Conservation (phyloP, 768 basidiomycete genomes). For the Collybia mongolica region DNA sequence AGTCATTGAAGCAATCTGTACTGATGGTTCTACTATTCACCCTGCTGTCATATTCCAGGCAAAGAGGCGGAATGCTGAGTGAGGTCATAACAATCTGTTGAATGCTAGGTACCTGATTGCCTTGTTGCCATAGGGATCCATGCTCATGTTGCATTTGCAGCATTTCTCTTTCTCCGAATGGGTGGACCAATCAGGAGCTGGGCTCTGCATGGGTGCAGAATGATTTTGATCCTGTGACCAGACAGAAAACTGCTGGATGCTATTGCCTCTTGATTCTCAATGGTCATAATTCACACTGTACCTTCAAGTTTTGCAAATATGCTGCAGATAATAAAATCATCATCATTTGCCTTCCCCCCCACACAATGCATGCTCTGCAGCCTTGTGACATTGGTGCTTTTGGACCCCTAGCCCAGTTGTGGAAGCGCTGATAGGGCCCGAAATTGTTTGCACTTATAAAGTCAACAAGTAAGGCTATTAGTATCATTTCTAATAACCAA, state of each 20-base stretch:
- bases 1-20: constrained; percentile 39
- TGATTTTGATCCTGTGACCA: constrained; percentile 27
- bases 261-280: constrained; percentile 32
- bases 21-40: constrained; percentile 35
- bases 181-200: constrained; percentile 38
- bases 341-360: too few relatives aligned
- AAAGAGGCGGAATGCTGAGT: constrained; percentile 17
- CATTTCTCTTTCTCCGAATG: constrained; percentile 30
- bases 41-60: constrained; percentile 39
- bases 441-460: too few relatives aligned
- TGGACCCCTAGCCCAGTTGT: constrained; percentile 23
- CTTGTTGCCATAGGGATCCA: neutral
- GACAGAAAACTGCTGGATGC: constrained; percentile 8
- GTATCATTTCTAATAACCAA: too few relatives aligned
- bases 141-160: constrained; percentile 15
- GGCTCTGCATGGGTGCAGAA: constrained; percentile 28
- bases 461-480: too few relatives aligned
- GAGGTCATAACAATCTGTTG: constrained; percentile 21
- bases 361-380: constrained; percentile 36
- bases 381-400: constrained; percentile 34
- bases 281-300: constrained; percentile 34
- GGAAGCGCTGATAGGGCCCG: too few relatives aligned
- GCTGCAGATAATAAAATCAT: constrained; percentile 24
- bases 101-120: constrained; percentile 23
- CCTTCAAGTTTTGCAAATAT: constrained; percentile 24